These are phyloP conservation scores for Aspergillus ustus DNA, from an alignment of 2,329 filamentous ascomycete genomes.

Conservation along the genomic window DNA sequence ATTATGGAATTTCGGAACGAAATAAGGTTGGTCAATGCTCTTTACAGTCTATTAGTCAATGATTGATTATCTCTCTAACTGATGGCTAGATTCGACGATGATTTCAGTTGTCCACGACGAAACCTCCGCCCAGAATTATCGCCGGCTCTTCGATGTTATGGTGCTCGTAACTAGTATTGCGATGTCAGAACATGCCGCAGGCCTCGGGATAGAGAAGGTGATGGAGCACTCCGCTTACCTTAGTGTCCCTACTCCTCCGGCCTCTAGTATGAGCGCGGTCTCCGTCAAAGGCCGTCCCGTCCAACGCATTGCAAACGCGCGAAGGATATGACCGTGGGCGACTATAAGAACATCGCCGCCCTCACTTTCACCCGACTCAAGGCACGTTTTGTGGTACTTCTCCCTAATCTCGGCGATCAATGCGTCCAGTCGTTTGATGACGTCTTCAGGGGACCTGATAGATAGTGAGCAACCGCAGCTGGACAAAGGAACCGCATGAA, in stretches of 20 bases:
- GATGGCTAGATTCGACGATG: neutral
- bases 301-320: constrained; percentile 89
- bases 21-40: constrained; percentile 12
- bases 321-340: constrained; percentile 86
- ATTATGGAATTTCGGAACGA: neutral
- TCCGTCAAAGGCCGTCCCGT: constrained; percentile 72
- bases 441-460: constrained; percentile 68
- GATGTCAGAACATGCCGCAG: neutral
- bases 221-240: constrained; percentile 54
- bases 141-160: constrained; percentile 77
- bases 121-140: constrained; percentile 75
- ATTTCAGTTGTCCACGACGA: constrained; percentile 50
- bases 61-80: constrained; percentile 1
- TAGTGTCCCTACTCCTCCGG: constrained; percentile 80
- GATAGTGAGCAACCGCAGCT: neutral
- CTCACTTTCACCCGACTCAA: constrained; percentile 54
- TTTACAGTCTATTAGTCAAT: neutral
- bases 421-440: constrained; percentile 72
- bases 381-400: constrained; percentile 66
- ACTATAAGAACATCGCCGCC: constrained; percentile 76
- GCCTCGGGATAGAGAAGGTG: too few relatives aligned
- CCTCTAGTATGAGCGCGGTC: constrained; percentile 82
- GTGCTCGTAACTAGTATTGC: constrained; percentile 71
- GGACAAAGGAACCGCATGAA: neutral
- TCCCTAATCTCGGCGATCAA: constrained; percentile 76